Evolutionary conservation across 345 rosid genomes (phyloP).

Genomic region (Rhodomyrtus tomentosa): DNA sequence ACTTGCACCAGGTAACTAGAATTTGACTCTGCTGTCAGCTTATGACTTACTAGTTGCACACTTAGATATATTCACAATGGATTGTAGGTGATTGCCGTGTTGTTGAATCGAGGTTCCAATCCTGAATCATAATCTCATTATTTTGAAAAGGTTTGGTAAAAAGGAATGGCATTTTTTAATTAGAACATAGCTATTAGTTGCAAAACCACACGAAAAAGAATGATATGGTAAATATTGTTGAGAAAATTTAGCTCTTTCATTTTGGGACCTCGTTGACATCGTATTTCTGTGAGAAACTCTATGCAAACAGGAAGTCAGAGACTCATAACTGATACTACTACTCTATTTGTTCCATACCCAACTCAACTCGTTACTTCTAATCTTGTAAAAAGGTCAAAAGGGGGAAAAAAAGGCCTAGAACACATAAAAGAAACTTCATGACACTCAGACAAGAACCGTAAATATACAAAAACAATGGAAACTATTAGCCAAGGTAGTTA

Average conservation of each 20-base stretch:
- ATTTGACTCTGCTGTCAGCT: not conserved
- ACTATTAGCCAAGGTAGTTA: not conserved
- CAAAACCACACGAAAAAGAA: not conserved
- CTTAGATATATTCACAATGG: not conserved
- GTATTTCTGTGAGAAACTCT: not conserved
- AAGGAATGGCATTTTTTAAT: not conserved
- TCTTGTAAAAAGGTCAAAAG: no score
- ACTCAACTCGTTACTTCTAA: not conserved
- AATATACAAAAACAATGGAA: not conserved
- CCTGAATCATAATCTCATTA: not conserved
- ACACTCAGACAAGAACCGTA: not conserved
- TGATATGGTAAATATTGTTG: not conserved
- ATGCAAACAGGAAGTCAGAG: not conserved
- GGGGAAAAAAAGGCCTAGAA: not conserved
- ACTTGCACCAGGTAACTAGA: not conserved
- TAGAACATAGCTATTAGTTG: not conserved
- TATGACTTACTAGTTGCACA: not conserved
- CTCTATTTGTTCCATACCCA: not conserved
- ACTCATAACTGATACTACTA: not conserved
- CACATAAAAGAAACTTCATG: not conserved
- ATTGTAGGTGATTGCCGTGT: not conserved
- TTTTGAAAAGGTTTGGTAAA: not conserved
- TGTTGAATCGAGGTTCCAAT: not conserved
- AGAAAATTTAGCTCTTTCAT: not conserved
- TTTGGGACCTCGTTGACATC: not conserved